A percentile compares a stretch with the other conserved stretches of the same genome.
phyloP scores from a whole-genome alignment of 2,329 filamentous ascomycete species.

The Clarireedia hainanense region DNA sequence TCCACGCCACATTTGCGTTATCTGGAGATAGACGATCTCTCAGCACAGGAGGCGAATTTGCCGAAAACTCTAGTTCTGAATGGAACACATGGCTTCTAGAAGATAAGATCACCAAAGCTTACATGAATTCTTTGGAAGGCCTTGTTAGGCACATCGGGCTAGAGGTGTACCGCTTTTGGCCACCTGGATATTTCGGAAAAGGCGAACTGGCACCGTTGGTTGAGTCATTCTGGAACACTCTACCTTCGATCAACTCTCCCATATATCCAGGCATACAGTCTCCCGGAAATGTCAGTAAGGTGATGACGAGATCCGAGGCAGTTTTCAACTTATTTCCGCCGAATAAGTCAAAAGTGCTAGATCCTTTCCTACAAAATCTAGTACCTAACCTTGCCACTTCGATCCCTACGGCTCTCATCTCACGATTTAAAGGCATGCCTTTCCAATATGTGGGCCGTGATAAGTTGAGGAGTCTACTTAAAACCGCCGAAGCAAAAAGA shows the following conservation, averaged over 20 bases:
- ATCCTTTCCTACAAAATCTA: constrained; percentile 13
- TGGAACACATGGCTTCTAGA: constrained; percentile 25
- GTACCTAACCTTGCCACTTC: constrained; percentile 14
- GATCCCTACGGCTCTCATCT: constrained; percentile 9
- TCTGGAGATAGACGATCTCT: constrained; percentile 26
- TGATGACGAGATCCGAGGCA: constrained; percentile 15
- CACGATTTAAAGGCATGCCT: constrained; percentile 8
- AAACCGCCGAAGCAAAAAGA: neutral
- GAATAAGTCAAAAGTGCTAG: constrained; percentile 8
- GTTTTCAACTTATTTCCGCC: constrained; percentile 21
- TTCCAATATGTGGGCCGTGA: constrained; percentile 13
- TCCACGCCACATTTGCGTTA: constrained; percentile 28
- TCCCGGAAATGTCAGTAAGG: neutral
- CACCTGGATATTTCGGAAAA: constrained; percentile 9
- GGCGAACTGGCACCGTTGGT: constrained; percentile 13
- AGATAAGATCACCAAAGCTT: constrained; percentile 19
- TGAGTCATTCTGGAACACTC: constrained; percentile 18
- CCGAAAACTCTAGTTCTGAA: constrained; percentile 9
- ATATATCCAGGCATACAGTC: constrained; percentile 18
- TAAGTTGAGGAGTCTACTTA: constrained; percentile 16
- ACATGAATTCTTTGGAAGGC: constrained; percentile 20
- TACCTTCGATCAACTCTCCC: constrained; percentile 11
- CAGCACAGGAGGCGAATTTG: constrained; percentile 13
- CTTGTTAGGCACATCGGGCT: constrained; percentile 10
- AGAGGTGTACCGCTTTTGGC: constrained; percentile 20